These are phyloP conservation scores for Pholiota adiposa DNA, from an alignment of 1,284 basidiomycete genomes.

Conservation along the genomic window DNA sequence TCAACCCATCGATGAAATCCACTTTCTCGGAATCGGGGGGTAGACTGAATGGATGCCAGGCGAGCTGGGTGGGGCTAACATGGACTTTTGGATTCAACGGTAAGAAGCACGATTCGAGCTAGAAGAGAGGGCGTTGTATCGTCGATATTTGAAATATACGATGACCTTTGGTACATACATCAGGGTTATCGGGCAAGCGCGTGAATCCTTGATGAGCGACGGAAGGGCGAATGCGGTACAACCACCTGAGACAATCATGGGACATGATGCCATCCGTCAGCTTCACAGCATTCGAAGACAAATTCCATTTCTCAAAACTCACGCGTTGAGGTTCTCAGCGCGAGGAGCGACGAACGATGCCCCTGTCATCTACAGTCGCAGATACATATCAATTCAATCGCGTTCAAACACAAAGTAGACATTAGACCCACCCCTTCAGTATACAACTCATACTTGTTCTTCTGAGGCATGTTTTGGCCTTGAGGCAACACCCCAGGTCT, in stretches of 20 bases:
- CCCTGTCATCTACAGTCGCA: slow-evolving; percentile 52
- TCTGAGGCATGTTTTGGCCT: slow-evolving; percentile 67
- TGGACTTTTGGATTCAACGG: slow-evolving; percentile 64
- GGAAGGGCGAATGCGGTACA: slow-evolving; percentile 71
- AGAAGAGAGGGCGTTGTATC: not conserved
- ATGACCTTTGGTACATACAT: slow-evolving; percentile 42
- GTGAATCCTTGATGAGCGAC: slow-evolving; percentile 71
- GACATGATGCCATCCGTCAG: slow-evolving; percentile 2
- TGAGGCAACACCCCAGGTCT: slow-evolving; percentile 58
- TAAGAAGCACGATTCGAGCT: slow-evolving; percentile 65
- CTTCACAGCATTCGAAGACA: not conserved
- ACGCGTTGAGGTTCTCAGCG: slow-evolving; percentile 43
- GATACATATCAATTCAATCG: not conserved
- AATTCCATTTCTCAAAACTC: slow-evolving; percentile 20
- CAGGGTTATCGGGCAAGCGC: slow-evolving; percentile 57
- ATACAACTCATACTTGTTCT: slow-evolving; percentile 64
- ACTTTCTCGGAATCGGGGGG: slow-evolving; percentile 47
- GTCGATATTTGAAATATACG: not conserved
- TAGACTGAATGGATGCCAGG: slow-evolving; percentile 70
- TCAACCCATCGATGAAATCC: slow-evolving; percentile 67
- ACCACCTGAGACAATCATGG: slow-evolving; percentile 43
- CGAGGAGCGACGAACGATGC: slow-evolving; percentile 64
- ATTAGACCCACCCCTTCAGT: slow-evolving; percentile 51
- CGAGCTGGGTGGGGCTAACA: slow-evolving; percentile 66
- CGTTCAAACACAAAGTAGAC: not conserved